These are phyloP conservation scores for Scedosporium minutisporum DNA, from an alignment of 2,329 filamentous ascomycete species.

Conservation along the genomic window DNA sequence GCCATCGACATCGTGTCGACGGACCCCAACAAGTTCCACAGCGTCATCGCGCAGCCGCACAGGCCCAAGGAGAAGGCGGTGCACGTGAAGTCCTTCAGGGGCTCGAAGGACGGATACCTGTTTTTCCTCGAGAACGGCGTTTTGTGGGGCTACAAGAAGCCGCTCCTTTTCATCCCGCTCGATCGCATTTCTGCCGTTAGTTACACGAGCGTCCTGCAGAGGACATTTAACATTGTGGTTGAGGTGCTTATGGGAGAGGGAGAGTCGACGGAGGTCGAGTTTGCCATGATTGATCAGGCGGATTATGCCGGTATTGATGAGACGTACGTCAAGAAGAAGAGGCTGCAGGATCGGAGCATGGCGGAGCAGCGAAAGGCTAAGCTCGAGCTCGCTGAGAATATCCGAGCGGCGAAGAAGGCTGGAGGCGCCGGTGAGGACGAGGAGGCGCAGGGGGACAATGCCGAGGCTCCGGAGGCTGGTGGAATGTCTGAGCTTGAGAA, in stretches of 20 bases:
- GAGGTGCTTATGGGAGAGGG: slow-evolving; percentile 42
- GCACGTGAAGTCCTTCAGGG: slow-evolving; percentile 56
- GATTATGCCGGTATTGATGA: slow-evolving; percentile 56
- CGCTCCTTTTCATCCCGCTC: slow-evolving; percentile 53
- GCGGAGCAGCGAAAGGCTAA: slow-evolving; percentile 58
- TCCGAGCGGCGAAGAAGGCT: slow-evolving; percentile 34
- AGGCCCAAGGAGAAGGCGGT: slow-evolving; percentile 53
- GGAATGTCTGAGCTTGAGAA: slow-evolving; percentile 39
- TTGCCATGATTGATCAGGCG: slow-evolving; percentile 60
- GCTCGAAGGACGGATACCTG: slow-evolving; percentile 58
- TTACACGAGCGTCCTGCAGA: slow-evolving; percentile 57
- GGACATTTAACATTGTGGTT: slow-evolving; percentile 59
- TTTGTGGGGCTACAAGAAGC: slow-evolving; percentile 63
- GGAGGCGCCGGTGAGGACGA: slow-evolving; percentile 21
- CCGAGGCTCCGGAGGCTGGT: slow-evolving; percentile 16
- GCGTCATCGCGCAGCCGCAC: slow-evolving; percentile 45
- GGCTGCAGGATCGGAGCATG: slow-evolving; percentile 58
- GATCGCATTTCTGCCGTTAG: slow-evolving; percentile 52
- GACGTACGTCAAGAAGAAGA: slow-evolving; percentile 49
- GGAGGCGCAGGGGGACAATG: slow-evolving; percentile 22
- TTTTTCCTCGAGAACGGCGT: slow-evolving; percentile 60
- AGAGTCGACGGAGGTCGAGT: slow-evolving; percentile 49
- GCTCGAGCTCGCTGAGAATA: slow-evolving; percentile 50
- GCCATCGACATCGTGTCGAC: slow-evolving; percentile 38
- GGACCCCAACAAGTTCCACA: slow-evolving; percentile 48